Percentiles rank a stretch among this genome's conserved stretches.
Evolutionary conservation across 805 yeast species (phyloP).

Genomic region (Yarrowia deformans): DNA sequence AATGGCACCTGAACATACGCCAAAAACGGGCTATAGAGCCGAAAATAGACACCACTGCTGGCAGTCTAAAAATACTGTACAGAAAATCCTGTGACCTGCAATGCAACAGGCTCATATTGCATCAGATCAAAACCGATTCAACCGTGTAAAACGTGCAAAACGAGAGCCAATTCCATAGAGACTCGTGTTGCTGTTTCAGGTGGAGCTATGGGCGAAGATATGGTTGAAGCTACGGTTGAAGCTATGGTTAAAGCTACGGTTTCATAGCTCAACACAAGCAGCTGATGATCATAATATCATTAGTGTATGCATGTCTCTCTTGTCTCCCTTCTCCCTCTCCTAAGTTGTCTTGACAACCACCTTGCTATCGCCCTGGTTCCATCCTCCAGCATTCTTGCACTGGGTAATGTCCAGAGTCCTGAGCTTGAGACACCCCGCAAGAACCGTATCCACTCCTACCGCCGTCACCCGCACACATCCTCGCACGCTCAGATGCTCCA

Average conservation of each 20-base stretch:
- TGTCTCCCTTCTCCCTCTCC: not conserved
- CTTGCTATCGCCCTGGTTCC: constrained; percentile 27
- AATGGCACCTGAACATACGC: not conserved
- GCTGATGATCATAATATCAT: not conserved
- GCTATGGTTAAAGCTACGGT: too few species aligned
- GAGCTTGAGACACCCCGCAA: constrained; percentile 63
- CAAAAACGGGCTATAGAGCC: not conserved
- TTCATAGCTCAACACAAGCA: too few species aligned
- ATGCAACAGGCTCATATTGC: not conserved
- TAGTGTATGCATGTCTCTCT: constrained; percentile 9
- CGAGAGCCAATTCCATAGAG: too few species aligned
- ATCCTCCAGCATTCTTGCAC: constrained; percentile 61
- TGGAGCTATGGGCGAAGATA: too few species aligned
- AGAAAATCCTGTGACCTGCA: constrained; percentile 10
- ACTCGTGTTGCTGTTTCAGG: too few species aligned
- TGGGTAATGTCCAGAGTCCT: constrained; percentile 67
- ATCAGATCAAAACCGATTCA: not conserved
- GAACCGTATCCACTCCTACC: constrained; percentile 74
- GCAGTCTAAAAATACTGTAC: too few species aligned
- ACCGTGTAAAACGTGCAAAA: not conserved
- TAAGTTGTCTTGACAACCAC: constrained; percentile 15
- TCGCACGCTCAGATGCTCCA: constrained; percentile 60
- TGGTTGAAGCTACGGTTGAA: too few species aligned
- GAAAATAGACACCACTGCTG: not conserved
- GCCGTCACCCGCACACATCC: constrained; percentile 81